These are phyloP conservation scores for Candida tunisiensis DNA, from an alignment of 1,139 yeast genomes.

Conservation along the genomic window DNA sequence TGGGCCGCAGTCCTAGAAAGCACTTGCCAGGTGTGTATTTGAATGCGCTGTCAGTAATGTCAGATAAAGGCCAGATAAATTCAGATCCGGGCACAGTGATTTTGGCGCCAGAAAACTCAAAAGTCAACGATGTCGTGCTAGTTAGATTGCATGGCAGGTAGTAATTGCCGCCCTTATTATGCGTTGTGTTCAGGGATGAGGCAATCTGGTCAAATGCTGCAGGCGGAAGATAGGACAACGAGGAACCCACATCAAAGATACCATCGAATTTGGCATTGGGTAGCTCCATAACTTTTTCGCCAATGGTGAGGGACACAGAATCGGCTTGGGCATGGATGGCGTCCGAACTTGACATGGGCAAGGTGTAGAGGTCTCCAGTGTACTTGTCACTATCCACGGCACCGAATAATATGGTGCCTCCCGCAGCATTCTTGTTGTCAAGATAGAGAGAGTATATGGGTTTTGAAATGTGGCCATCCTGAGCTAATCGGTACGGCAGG, in stretches of 20 bases:
- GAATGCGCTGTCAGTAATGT: slow-evolving; percentile 2
- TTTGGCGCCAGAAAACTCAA: slow-evolving; percentile 24
- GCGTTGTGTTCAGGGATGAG: not conserved
- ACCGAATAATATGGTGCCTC: slow-evolving; percentile 37
- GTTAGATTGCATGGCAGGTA: too few relatives aligned
- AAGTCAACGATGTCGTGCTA: slow-evolving; percentile 8
- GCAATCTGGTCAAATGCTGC: slow-evolving; percentile 7
- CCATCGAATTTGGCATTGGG: slow-evolving; percentile 8
- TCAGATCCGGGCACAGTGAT: slow-evolving; percentile 27
- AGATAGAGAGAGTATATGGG: slow-evolving; percentile 34
- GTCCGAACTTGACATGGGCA: slow-evolving; percentile 12
- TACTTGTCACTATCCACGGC: slow-evolving; percentile 39
- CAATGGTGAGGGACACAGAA: not conserved
- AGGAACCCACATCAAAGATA: slow-evolving; percentile 21
- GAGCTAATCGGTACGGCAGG: slow-evolving; percentile 27
- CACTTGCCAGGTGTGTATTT: not conserved
- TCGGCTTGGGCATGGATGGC: too few relatives aligned
- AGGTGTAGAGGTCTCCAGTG: slow-evolving; percentile 24
- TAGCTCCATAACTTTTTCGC: too few relatives aligned
- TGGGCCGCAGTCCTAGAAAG: not conserved
- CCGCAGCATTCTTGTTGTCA: slow-evolving; percentile 20
- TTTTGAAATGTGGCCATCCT: slow-evolving; percentile 27
- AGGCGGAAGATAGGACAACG: slow-evolving; percentile 15
- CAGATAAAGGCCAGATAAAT: slow-evolving; percentile 8
- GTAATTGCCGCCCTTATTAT: not conserved